These are phyloP conservation scores for Fusarium pseudoanthophilum DNA, from an alignment of 2,329 filamentous ascomycete genomes.

Conservation along the genomic window DNA sequence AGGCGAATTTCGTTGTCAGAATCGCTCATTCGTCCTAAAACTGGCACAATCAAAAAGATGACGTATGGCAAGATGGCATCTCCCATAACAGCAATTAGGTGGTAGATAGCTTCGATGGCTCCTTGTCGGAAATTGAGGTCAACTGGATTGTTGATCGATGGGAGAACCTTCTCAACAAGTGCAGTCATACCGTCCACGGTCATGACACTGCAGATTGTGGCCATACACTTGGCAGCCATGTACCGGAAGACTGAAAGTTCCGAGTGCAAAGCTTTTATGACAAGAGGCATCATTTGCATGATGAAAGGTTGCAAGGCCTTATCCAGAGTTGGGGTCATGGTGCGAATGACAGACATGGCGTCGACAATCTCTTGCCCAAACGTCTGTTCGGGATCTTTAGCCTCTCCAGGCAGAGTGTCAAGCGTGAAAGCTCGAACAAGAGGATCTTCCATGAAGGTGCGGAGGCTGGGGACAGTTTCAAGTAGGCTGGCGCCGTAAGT, in stretches of 20 bases:
- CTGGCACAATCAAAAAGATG: slow-evolving; percentile 97
- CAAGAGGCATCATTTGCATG: slow-evolving; percentile 82
- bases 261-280: slow-evolving; percentile 89
- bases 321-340: slow-evolving; percentile 90
- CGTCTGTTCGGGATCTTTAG: slow-evolving; percentile 76
- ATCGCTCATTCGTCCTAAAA: slow-evolving; percentile 97
- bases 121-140: slow-evolving; percentile 92
- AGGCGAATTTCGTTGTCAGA: slow-evolving; percentile 95
- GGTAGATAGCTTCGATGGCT: slow-evolving; percentile 94
- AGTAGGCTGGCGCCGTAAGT: slow-evolving; percentile 84
- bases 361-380: slow-evolving; percentile 95
- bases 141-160: slow-evolving; percentile 88
- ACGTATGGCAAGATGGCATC: slow-evolving; percentile 96
- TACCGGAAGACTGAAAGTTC: slow-evolving; percentile 93
- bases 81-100: slow-evolving; percentile 98
- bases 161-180: slow-evolving; percentile 90
- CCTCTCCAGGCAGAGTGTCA: slow-evolving; percentile 75
- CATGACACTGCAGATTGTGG: slow-evolving; percentile 96
- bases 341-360: slow-evolving; percentile 90
- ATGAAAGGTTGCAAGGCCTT: slow-evolving; percentile 80
- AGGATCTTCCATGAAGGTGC: slow-evolving; percentile 82
- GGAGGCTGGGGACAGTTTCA: slow-evolving; percentile 84
- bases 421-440: slow-evolving; percentile 78
- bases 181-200: slow-evolving; percentile 96
- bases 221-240: slow-evolving; percentile 96